Base-by-base conservation (phyloP, 352 stramenopile species). In the Stramenopiles sp. region DNA sequence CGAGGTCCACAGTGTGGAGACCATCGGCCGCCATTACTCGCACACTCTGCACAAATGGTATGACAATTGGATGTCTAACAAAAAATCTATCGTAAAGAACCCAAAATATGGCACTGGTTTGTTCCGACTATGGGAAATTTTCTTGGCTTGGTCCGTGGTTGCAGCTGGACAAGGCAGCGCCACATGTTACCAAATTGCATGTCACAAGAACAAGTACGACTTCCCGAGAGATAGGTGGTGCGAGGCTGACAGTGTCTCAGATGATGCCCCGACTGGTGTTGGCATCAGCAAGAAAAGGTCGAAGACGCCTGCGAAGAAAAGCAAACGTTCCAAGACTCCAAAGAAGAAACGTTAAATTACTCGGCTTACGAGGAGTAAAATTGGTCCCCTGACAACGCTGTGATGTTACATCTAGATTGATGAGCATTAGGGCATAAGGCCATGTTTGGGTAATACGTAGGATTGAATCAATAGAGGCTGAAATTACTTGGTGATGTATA, bases 41-140 rank as follows among this genome's bases (percentile, higher is more conserved):
- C 81, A 84, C 27, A 86, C 84, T 7, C 55, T 86, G 30, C 82
- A 86, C 82, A 71, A 86, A 67, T 86, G 84, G 84, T 83, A 83
- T 83, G 85, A 86, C 80, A 85, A 86, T 76, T 86, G 84, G 84
- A 82, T 84, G 30, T 83, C 30, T 55, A 83, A 85, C 84, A 86
- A 86, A 80, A 80, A 83, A 0, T 30, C 75, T 30, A 80, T 85
- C 29, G n/a, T 85, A 29, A 31, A 29, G 44, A 75, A 85, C 30
- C 30, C 71, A 33, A 31, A 33, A 67, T 83, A 80, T 30, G 83
- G 83, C 14, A 14, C 84, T 30, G 75, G 82, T 67, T 80, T 67
- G 75, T 85, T 80, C 67, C 83, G 83, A 27, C 32, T 55, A 30
- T 85, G 83, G 83, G 82, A 82, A 27, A 29, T 85, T 30, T 85